Evolutionary conservation across 371 early-diverging fungal genomes (phyloP), one percentile per base, ranked within the genome.

Genomic region (Rhizopus delemar): DNA sequence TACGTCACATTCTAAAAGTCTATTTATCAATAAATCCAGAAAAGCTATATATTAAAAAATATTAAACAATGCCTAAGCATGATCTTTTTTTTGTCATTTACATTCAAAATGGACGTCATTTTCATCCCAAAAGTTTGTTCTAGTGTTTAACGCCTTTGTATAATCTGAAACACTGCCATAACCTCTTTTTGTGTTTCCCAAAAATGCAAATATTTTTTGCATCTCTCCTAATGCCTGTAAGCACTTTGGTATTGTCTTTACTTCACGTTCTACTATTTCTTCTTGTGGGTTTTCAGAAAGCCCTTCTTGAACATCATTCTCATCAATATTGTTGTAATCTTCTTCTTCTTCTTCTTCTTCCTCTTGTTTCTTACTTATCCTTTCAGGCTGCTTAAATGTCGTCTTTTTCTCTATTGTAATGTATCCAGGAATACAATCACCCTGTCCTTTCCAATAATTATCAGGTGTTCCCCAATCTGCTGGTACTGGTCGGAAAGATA

Each of bases 391-490:
- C 33, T 45, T 53, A 4, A 54, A 53, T 4, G 48, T 8, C 12
- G 50, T 56, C 13, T 62, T 43, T 16, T 46, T 31, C 43, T 22
- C 22, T 22, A 55, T 39, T 29, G 46, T 46, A 16, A 51, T 58
- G 28, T 66, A 70, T 4, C 51, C 60, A 12, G 70, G 66, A 5
- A 77, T 60, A 11, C 63, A 45, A 4, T 73, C 73, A 8, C 81
- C 78, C 51, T 56, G 50, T 16, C 81, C 81, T 35, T 66, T 62
- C 77, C 78, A 77, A 55, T 75, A 80, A 22, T 70, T 57, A 12
- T 28, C 13, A 8, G 70, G 51, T 0, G 55, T 49, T 13, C 76
- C 78, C 76, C 76, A 80, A 5, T 32, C 16, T n/a, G 63, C 41
- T 0, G 73, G 65, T 22, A 38, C 41, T n/a, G 81, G 78, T 41